A percentile compares a stretch with the other conserved stretches of the same genome.
These are phyloP conservation scores for Apiotrichum domesticum DNA, from an alignment of 1,284 basidiomycete genomes.

Conservation along the genomic window DNA sequence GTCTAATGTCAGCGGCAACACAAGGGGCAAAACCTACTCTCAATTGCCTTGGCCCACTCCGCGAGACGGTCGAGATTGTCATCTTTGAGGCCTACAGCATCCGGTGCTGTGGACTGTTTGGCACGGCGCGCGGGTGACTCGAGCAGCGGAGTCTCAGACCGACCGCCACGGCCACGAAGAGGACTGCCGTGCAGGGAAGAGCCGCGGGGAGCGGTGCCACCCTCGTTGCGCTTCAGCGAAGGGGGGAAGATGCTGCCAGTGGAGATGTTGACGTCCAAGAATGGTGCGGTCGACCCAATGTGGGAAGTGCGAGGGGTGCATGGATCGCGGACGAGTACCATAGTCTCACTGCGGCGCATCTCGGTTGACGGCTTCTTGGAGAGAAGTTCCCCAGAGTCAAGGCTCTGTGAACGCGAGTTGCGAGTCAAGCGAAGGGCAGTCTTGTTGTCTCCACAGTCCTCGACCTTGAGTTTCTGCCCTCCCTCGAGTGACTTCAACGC, in stretches of 20 bases:
- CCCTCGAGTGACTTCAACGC: conserved; percentile 35
- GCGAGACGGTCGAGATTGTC: conserved; percentile 39
- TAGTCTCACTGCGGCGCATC: not conserved
- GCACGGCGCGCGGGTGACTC: conserved; percentile 1
- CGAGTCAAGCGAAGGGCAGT: not conserved
- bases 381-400: not conserved
- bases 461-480: not conserved
- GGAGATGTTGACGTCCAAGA: conserved; percentile 11
- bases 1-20: conserved; percentile 9
- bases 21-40: conserved; percentile 21
- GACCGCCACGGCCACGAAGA: not conserved
- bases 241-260: not conserved
- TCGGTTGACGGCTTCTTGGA: not conserved
- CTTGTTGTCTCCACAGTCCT: not conserved
- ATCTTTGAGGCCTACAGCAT: not conserved
- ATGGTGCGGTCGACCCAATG: conserved; percentile 1
- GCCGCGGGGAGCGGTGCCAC: not conserved
- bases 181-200: not conserved
- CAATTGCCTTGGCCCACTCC: conserved; percentile 41
- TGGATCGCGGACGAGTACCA: too few relatives aligned
- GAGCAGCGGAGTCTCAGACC: too few relatives aligned
- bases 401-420: not conserved
- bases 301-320: not conserved
- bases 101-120: conserved; percentile 16
- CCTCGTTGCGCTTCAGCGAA: not conserved